phyloP scores from a whole-genome alignment of 2,329 filamentous ascomycete genomes.

The Colletotrichum destructivum region DNA sequence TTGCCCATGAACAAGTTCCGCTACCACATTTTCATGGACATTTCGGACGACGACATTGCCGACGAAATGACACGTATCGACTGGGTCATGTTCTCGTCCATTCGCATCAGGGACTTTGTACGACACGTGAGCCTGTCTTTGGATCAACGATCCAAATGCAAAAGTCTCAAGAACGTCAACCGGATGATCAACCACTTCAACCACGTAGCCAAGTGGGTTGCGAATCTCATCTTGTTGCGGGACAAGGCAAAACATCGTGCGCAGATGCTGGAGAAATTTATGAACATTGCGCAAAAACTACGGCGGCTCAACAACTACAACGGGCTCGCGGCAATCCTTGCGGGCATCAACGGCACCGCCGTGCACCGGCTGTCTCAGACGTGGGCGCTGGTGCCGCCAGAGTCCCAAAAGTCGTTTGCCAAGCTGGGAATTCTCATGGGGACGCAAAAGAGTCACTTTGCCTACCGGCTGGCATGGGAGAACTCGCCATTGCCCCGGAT shows the following conservation, averaged over 20 bases:
- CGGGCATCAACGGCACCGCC: constrained; percentile 90
- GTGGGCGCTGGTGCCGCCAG: constrained; percentile 78
- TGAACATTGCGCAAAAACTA: constrained; percentile 88
- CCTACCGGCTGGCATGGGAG: constrained; percentile 97
- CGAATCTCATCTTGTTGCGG: constrained; percentile 87
- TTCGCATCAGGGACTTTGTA: constrained; percentile 92
- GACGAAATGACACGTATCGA: constrained; percentile 95
- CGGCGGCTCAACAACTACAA: constrained; percentile 98
- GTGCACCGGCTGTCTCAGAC: constrained; percentile 89
- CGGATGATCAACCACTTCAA: constrained; percentile 96
- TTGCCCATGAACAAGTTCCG: constrained; percentile 85
- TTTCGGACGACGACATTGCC: constrained; percentile 86
- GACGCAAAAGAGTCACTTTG: constrained; percentile 91
- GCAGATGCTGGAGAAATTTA: constrained; percentile 94
- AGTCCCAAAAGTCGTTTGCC: constrained; percentile 87
- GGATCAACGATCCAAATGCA: constrained; percentile 81
- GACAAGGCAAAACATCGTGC: constrained; percentile 97
- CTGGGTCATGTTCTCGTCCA: constrained; percentile 98
- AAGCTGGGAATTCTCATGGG: constrained; percentile 93
- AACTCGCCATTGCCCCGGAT: constrained; percentile 93
- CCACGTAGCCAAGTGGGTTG: constrained; percentile 85
- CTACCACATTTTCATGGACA: constrained; percentile 92
- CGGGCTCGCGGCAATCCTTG: constrained; percentile 91
- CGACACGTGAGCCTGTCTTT: constrained; percentile 86
- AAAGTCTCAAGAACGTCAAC: constrained; percentile 87